Evolutionary conservation across 139 green algal species (phyloP).

Genomic region (Chlamydomonas applanata): DNA sequence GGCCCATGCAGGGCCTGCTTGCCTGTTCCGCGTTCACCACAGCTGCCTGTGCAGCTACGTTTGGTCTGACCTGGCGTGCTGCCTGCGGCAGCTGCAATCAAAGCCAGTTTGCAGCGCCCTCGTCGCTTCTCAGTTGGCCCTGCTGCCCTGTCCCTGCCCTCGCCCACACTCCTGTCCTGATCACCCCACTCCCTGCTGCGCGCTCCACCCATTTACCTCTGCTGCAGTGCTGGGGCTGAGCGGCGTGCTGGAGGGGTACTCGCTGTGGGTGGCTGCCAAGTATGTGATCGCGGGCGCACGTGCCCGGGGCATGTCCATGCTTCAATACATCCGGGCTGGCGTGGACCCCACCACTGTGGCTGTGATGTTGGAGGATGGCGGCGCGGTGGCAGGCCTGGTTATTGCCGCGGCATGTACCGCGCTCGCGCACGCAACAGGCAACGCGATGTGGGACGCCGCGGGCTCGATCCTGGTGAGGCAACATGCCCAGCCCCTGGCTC

Average conservation of each 20-base stretch:
- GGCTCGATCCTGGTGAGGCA: slow-evolving; percentile 74
- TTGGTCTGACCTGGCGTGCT: no score
- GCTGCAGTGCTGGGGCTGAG: slow-evolving; percentile 70
- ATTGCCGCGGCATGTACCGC: slow-evolving; percentile 36
- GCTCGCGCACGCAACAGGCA: slow-evolving; percentile 42
- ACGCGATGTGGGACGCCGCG: slow-evolving; percentile 77
- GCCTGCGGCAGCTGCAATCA: no score
- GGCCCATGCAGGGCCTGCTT: no score
- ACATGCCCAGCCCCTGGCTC: neutral
- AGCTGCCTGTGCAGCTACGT: no score
- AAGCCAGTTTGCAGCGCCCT: no score
- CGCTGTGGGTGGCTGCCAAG: slow-evolving; percentile 68
- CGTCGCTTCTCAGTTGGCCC: neutral
- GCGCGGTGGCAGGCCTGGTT: slow-evolving; percentile 24
- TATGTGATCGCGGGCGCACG: slow-evolving; percentile 51
- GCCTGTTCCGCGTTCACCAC: no score
- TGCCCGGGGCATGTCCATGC: slow-evolving; percentile 47
- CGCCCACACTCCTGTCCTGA: neutral
- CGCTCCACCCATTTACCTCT: no score
- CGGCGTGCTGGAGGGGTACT: slow-evolving; percentile 77
- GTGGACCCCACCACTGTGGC: slow-evolving; percentile 85
- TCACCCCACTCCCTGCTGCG: neutral
- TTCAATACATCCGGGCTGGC: slow-evolving; percentile 63
- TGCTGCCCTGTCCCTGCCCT: neutral
- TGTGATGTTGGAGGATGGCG: slow-evolving; percentile 86